These are phyloP conservation scores for Curvularia verruculosa DNA, from an alignment of 2,329 filamentous ascomycete genomes.

Conservation along the genomic window DNA sequence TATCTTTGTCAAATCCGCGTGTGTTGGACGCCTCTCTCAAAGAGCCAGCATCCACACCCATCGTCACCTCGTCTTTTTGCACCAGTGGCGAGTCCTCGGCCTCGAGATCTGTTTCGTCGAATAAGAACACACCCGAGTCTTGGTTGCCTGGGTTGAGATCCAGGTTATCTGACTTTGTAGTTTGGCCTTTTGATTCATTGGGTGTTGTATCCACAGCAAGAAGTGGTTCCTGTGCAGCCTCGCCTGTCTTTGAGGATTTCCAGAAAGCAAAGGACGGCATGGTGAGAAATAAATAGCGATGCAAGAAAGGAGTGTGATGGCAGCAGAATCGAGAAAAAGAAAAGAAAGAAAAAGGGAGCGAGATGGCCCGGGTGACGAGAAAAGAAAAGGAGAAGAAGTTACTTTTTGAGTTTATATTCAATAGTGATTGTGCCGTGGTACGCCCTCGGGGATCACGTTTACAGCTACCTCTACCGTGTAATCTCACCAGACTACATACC, in stretches of 20 bases:
- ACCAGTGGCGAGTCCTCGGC: not conserved
- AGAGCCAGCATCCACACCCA: not conserved
- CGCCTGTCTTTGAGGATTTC: slow-evolving; percentile 25
- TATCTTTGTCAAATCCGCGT: not conserved
- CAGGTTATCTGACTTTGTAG: slow-evolving; percentile 10
- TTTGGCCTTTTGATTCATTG: not conserved
- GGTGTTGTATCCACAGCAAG: slow-evolving; percentile 12
- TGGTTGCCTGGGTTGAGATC: slow-evolving; percentile 24
- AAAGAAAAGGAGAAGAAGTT: not conserved
- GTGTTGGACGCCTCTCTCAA: not conserved
- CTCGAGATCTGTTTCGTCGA: slow-evolving; percentile 16
- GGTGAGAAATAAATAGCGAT: not conserved
- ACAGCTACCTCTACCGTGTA: not conserved
- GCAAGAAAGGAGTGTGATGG: not conserved
- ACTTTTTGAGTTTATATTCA: not conserved
- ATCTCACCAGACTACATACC: not conserved
- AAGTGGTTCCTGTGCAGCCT: slow-evolving; percentile 10
- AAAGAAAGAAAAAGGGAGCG: not conserved
- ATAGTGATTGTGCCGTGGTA: not conserved
- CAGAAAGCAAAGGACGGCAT: slow-evolving; percentile 36
- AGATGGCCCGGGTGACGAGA: not conserved
- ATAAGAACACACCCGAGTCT: slow-evolving; percentile 28
- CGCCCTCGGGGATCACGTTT: not conserved
- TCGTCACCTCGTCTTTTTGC: not conserved
- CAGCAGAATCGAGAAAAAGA: not conserved